Evolutionary conservation across 495 filamentous ascomycete genomes (phyloP), one percentile per base, ranked within the genome.

Genomic region (Trichoderma asperelloides): DNA sequence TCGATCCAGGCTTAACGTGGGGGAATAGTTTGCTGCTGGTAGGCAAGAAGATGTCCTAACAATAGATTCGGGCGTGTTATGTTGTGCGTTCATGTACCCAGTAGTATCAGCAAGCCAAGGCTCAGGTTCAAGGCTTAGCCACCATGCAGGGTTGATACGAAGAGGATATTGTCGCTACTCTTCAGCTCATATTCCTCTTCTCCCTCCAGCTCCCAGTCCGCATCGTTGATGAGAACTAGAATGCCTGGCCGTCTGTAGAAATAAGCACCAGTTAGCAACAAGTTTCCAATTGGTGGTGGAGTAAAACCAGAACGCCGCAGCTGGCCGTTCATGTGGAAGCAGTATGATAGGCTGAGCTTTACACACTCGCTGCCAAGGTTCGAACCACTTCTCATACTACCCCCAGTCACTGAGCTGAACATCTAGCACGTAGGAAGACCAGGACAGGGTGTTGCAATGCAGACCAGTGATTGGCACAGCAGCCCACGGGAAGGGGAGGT

Each of bases 151-250:
- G 95, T 99, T 65, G 92, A 96, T 64, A 99, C 93, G 76, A 99
- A 99, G 64, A 97, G 80, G 73, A 99, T 90, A 71, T 90, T 93
- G 78, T 99, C 95, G 28, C 86, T 82, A 27, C 80, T 74, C 76
- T 93, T 87, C 66, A 98, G 80, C 73, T 92, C 88, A 75, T 97
- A 98, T 66, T 82, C 83, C 70, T 93, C 92, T 77, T 97, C 93
- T 9, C 93, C 95, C 77, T 98, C 96, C 16, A 99, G 85, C 78
- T 97, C 93, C 95, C 95, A 99, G 74, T 99, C 95, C 51, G 91
- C 89, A 71, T 99, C 94, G 75, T 99, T 99, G 76, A 99, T 93
- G 67, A 99, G 80, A 18, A 97, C 96, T 62, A 99, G 85, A 71
- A 98, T 96, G n/a, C 95, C 95, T 7, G 95, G 94, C 63, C 96